These are phyloP conservation scores for Venturia asperata DNA, from an alignment of 2,329 filamentous ascomycete species.

Conservation along the genomic window DNA sequence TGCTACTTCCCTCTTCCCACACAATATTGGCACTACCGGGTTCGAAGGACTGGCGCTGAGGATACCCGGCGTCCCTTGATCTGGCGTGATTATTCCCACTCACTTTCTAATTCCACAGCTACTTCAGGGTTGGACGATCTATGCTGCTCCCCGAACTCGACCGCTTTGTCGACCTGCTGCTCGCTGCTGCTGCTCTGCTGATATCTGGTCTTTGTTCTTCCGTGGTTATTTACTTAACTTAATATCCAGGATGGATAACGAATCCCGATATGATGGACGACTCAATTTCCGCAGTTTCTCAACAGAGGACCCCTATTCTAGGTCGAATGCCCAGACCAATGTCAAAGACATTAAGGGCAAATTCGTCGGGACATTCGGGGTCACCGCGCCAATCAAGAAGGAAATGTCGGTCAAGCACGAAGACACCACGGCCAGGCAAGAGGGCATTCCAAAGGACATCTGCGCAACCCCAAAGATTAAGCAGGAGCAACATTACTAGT, in stretches of 20 bases:
- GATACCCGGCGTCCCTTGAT: slow-evolving; percentile 1
- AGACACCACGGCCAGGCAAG: too few species aligned
- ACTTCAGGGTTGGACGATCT: not conserved
- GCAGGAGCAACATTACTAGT: too few species aligned
- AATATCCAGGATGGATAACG: not conserved
- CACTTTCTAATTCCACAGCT: slow-evolving; percentile 7
- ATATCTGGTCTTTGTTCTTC: not conserved
- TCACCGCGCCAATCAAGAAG: too few species aligned
- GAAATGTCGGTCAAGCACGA: too few species aligned
- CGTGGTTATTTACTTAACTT: not conserved
- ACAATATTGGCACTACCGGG: not conserved
- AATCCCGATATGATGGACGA: not conserved
- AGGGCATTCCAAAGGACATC: too few species aligned
- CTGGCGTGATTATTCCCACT: not conserved
- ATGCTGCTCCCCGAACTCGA: not conserved
- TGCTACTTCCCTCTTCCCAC: not conserved
- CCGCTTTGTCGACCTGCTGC: too few species aligned
- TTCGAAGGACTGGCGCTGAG: not conserved
- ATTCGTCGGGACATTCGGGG: too few species aligned
- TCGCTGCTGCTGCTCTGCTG: not conserved
- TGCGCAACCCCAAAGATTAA: too few species aligned
- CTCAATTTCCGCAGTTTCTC: not conserved
- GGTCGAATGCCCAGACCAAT: too few species aligned
- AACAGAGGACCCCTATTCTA: too few species aligned
- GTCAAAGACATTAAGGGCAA: too few species aligned